These are phyloP conservation scores for Takakia lepidozioides DNA, from an alignment of 225 moss, liverwort and hornwort genomes.

Conservation along the genomic window DNA sequence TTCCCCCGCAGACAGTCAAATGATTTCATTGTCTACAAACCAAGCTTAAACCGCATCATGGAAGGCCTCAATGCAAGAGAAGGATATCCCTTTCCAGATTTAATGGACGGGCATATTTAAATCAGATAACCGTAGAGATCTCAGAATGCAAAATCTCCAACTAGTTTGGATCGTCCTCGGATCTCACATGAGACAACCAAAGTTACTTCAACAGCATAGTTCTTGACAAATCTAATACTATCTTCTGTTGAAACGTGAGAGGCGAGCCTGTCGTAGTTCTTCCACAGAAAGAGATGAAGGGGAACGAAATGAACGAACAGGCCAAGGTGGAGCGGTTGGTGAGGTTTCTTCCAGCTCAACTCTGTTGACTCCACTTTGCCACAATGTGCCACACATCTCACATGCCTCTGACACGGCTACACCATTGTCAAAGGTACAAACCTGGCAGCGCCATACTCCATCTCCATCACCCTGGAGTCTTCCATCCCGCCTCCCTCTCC, in stretches of 20 bases:
- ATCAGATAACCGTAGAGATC: too few species aligned
- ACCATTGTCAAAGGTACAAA: conserved; percentile 59
- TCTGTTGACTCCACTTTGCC: conserved; percentile 10
- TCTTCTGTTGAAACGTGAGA: conserved; percentile 53
- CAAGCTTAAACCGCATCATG: too few species aligned
- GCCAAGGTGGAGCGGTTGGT: conserved; percentile 43
- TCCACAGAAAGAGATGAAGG: conserved; percentile 35
- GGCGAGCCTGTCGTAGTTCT: conserved; percentile 56
- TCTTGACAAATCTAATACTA: too few species aligned
- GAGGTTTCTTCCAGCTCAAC: conserved; percentile 15
- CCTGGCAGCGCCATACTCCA: conserved; percentile 46
- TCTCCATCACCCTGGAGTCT: background rate
- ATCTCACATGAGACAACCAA: too few species aligned
- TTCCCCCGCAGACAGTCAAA: too few species aligned
- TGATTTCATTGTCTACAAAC: too few species aligned
- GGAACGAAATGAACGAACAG: conserved; percentile 15
- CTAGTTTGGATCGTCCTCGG: too few species aligned
- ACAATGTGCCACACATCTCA: conserved; percentile 49
- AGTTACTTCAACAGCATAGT: too few species aligned
- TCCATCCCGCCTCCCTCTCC: conserved; percentile 2
- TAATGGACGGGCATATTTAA: too few species aligned
- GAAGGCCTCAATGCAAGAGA: too few species aligned
- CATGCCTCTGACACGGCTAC: conserved; percentile 24
- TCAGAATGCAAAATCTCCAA: too few species aligned
- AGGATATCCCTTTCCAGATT: too few species aligned